Base-by-base conservation (phyloP, 306 rosid species). In the Rubus idaeus region DNA sequence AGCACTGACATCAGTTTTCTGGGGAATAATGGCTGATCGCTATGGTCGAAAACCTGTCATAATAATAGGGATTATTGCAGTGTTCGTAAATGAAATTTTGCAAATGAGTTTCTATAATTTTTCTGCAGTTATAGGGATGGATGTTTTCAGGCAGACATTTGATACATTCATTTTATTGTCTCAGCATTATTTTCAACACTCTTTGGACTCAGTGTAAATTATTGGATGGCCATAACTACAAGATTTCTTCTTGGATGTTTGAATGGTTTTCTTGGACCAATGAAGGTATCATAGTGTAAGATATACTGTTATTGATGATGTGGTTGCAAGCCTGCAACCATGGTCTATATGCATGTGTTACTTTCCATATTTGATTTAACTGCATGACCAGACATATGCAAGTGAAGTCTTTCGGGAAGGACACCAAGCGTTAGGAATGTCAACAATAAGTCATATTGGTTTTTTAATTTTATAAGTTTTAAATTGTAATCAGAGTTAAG, bases 201-300 rank as follows among this genome's bases (percentile, higher is more conserved):
- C n/a, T n/a, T n/a, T n/a, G n/a, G n/a, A n/a, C n/a, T n/a, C n/a
- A n/a, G n/a, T n/a, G n/a, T n/a, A n/a, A n/a, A n/a, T n/a, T n/a
- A n/a, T n/a, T n/a, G n/a, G n/a, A n/a, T n/a, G n/a, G n/a, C n/a
- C n/a, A n/a, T n/a, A n/a, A n/a, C n/a, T n/a, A n/a, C n/a, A n/a
- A n/a, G n/a, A n/a, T n/a, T n/a, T n/a, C n/a, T n/a, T n/a, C n/a
- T 92, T 40, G 98, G 98, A 75, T 42, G 84, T 81, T 87, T 92
- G 74, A 90, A 91, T 82, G 98, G 98, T 67, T 53, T 87, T 56
- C 87, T 94, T 78, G 97, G 96, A 79, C 97, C 96, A 26, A 91
- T 92, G 41, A 94, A 92, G 98, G 98, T 94, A 82, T 49, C 40
- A 35, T n/a, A 44, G 16, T 73, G 37, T 45, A 45, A 55, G 64